A percentile compares a stretch with the other conserved stretches of the same genome.
Evolutionary conservation across 2,329 filamentous ascomycete genomes (phyloP).

Genomic region (Sarocladium strictum): DNA sequence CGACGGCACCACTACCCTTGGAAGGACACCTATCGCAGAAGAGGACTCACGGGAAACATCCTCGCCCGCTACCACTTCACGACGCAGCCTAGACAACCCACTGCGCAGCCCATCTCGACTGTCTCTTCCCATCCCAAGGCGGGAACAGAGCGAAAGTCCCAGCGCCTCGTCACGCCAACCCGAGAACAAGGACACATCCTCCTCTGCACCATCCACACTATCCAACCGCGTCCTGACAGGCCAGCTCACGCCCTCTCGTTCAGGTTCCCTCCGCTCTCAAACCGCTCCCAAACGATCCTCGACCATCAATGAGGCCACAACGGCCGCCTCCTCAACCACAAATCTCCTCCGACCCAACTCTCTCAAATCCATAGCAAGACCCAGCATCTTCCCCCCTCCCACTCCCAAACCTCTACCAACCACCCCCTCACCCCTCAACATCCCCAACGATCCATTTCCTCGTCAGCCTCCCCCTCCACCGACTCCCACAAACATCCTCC

Average conservation of each 20-base stretch:
- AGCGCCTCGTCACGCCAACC: not conserved
- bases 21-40: not conserved
- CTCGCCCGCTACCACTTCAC: not conserved
- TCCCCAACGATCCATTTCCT: not conserved
- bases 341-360: not conserved
- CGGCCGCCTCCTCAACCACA: not conserved
- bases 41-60: not conserved
- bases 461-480: not conserved
- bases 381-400: not conserved
- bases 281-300: not conserved
- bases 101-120: not conserved
- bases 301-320: not conserved
- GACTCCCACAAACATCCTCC: not conserved
- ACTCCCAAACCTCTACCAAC: not conserved
- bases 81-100: not conserved
- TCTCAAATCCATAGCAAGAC: not conserved
- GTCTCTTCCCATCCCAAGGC: not conserved
- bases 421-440: not conserved
- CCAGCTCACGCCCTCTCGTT: not conserved
- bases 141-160: not conserved
- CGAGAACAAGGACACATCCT: not conserved
- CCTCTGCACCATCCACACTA: not conserved
- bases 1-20: not conserved
- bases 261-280: not conserved
- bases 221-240: not conserved